These are phyloP conservation scores for Aphanomyces cochlioides DNA, from an alignment of 352 stramenopile genomes.

Conservation along the genomic window DNA sequence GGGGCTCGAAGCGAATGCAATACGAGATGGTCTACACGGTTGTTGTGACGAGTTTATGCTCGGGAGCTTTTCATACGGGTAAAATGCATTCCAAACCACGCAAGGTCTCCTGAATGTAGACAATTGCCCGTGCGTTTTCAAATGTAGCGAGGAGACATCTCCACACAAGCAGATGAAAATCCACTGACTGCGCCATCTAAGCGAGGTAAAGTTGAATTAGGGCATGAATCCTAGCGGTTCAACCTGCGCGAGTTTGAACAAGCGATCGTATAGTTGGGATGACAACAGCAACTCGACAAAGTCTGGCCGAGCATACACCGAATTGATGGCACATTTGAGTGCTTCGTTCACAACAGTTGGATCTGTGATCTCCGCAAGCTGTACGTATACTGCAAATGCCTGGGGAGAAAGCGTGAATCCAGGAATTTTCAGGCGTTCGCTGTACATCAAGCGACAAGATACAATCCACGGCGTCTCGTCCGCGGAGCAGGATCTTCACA, in stretches of 20 bases:
- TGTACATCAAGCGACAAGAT: slow-evolving; percentile 18
- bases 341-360: slow-evolving; percentile 5
- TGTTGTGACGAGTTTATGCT: no score
- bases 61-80: background rate
- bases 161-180: slow-evolving; percentile 26
- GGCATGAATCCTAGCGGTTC: background rate
- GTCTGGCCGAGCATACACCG: slow-evolving; percentile 10
- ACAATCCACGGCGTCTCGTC: slow-evolving; percentile 2
- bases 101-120: background rate
- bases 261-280: background rate
- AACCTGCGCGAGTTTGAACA: slow-evolving; percentile 1
- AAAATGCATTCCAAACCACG: slow-evolving; percentile 15
- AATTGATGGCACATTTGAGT: slow-evolving; percentile 22
- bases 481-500: slow-evolving; percentile 23
- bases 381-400: slow-evolving; percentile 22
- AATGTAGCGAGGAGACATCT: slow-evolving; percentile 22
- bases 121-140: slow-evolving; percentile 18
- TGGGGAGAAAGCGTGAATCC: background rate
- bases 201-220: no score
- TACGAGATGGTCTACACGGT: slow-evolving; percentile 5
- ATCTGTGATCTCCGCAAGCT: background rate
- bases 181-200: slow-evolving; percentile 8
- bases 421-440: background rate
- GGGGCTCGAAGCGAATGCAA: background rate
- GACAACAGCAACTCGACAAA: slow-evolving; percentile 3